Base-by-base conservation (phyloP, 2,329 filamentous ascomycete species). In the Colletotrichum sp. region DNA sequence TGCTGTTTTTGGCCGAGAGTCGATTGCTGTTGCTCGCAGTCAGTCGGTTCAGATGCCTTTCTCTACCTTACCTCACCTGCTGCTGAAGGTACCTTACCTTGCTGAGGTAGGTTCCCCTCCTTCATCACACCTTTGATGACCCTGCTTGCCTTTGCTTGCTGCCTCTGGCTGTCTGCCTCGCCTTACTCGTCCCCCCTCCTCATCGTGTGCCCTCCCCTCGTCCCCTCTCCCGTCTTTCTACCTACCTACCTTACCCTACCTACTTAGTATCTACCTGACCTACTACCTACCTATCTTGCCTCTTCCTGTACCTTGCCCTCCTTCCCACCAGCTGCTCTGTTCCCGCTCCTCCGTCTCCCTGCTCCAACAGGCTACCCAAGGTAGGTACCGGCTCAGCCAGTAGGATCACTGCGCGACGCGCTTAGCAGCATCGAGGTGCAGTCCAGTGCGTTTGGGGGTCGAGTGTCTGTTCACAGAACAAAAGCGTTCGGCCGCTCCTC, bases 351-450 rank as follows among this genome's bases (percentile, higher is more conserved):
- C 44, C 63, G 34, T 26, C 28, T 57, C 26, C 24, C 26, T 64
- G 24, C 65, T 77, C 68, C 72, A 49, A 60, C 15, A 44, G 30
- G 6, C 60, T 34, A 60, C 8, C 74, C 65, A 69, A 69, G 64
- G 36, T 18, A 21, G 44, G 44, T 52, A 52, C 44, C 49, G 68
- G 59, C 75, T 72, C 77, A 78, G 79, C 83, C 83, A 84, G 82
- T 85, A 81, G 77, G 79, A 84, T 81, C 79, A 80, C 79, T 77
- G 80, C 79, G 79, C 78, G 80, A 83, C 81, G 82, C 83, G 83
- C 83, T 84, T 83, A 81, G 70, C 63, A 72, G 59, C 64, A 73
- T 64, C 73, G 36, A 65, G 71, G 64, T 77, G 75, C 70, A 73
- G 70, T 73, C 57, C 73, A 65, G 73, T 73, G 73, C 70, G 70